phyloP scores from a whole-genome alignment of 2,329 filamentous ascomycete genomes.

The Fusarium pseudonygamai region DNA sequence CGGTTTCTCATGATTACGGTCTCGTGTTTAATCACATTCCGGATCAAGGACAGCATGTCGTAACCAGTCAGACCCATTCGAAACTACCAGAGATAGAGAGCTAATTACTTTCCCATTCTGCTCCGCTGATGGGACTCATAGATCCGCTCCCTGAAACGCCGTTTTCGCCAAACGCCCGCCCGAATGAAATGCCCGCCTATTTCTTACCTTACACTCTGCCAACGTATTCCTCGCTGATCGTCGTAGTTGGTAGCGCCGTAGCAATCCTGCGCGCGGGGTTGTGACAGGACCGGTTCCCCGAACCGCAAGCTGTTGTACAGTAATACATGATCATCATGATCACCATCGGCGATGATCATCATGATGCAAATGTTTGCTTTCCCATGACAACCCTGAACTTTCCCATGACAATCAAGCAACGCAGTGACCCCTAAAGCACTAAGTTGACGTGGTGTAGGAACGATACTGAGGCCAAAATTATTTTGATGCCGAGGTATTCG shows the following conservation, averaged over 20 bases:
- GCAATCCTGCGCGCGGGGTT: background rate
- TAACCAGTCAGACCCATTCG: conserved; percentile 1
- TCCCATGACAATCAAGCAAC: conserved; percentile 19
- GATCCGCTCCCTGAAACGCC: conserved; percentile 34
- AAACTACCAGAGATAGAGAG: conserved; percentile 5
- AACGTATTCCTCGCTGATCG: background rate
- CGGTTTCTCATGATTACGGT: conserved; percentile 11
- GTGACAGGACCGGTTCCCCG: background rate
- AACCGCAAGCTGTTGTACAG: background rate
- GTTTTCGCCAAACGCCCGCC: conserved; percentile 33
- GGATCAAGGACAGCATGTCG: background rate
- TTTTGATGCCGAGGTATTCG: conserved; percentile 46
- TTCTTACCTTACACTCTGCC: background rate
- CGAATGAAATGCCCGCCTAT: background rate
- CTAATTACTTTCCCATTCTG: conserved; percentile 11
- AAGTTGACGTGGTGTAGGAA: background rate
- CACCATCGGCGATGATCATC: conserved; percentile 18
- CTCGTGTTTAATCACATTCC: conserved; percentile 7
- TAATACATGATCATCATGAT: conserved; percentile 1
- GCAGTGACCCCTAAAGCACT: background rate
- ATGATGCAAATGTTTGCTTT: conserved; percentile 33
- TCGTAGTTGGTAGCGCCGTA: conserved; percentile 1
- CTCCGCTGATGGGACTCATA: conserved; percentile 1
- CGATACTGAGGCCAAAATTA: conserved; percentile 7
- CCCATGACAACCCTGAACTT: conserved; percentile 23